phyloP scores from a whole-genome alignment of 2,329 filamentous ascomycete species.

The Samsoniella hepiali region DNA sequence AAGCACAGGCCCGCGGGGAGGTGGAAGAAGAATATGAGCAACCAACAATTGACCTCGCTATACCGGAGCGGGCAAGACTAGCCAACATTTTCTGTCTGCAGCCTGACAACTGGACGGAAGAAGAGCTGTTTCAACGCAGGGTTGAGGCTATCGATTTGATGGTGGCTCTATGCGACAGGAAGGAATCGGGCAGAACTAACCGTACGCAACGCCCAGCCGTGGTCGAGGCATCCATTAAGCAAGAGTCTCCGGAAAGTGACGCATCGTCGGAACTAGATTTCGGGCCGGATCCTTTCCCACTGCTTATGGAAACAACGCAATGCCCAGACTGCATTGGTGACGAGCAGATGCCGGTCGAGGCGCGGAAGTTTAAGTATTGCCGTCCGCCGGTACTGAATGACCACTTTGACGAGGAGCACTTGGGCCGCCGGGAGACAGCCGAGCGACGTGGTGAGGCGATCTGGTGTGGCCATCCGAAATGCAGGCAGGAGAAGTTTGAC shows the following conservation, averaged over 20 bases:
- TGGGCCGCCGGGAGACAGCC: background rate
- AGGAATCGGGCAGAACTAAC: slow-evolving; percentile 23
- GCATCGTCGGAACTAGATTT: background rate
- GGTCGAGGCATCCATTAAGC: background rate
- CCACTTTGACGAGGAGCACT: background rate
- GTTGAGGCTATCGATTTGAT: slow-evolving; percentile 24
- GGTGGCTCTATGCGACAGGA: slow-evolving; percentile 24
- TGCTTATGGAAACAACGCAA: slow-evolving; percentile 23
- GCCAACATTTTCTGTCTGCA: slow-evolving; percentile 23
- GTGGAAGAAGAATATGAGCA: slow-evolving; percentile 23
- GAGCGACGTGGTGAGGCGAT: background rate
- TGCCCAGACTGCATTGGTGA: slow-evolving; percentile 24
- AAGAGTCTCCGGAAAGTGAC: background rate
- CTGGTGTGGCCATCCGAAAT: background rate
- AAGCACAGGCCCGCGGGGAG: slow-evolving; percentile 24
- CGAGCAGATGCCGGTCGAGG: slow-evolving; percentile 18
- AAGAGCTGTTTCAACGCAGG: slow-evolving; percentile 19
- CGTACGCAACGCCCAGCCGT: background rate
- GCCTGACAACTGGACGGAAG: slow-evolving; percentile 19
- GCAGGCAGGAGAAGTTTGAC: background rate
- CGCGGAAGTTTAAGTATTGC: background rate
- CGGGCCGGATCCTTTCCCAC: slow-evolving; percentile 20
- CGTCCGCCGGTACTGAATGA: background rate
- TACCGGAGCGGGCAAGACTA: slow-evolving; percentile 21
- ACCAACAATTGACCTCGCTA: slow-evolving; percentile 23